A percentile compares a stretch with the other conserved stretches of the same genome.
Evolutionary conservation across 805 yeast genomes (phyloP).

Genomic region (Pichia ethanolica): DNA sequence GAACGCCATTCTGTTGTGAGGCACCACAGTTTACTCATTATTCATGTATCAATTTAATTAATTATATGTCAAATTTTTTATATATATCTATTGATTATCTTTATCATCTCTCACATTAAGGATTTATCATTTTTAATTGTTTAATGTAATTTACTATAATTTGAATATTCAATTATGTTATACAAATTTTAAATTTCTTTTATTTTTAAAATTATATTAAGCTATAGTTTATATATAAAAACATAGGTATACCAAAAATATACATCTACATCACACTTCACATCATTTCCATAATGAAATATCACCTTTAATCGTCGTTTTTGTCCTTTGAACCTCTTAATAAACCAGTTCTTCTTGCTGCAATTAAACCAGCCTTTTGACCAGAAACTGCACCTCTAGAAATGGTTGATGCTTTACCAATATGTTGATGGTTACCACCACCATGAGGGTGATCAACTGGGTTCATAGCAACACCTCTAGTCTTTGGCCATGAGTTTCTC

Average conservation of each 20-base stretch:
- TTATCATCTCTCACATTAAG: too few species aligned
- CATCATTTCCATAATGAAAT: too few species aligned
- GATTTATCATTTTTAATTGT: too few species aligned
- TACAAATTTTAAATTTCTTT: neutral
- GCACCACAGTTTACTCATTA: too few species aligned
- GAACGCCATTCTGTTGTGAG: too few species aligned
- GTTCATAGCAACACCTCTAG: conserved; percentile 99
- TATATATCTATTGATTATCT: too few species aligned
- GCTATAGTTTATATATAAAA: conserved; percentile 2
- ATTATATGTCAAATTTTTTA: too few species aligned
- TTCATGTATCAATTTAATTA: too few species aligned
- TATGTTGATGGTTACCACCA: conserved; percentile 99
- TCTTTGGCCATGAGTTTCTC: conserved; percentile 99
- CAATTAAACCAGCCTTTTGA: conserved; percentile 99
- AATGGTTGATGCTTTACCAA: conserved; percentile 99
- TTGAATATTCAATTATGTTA: too few species aligned
- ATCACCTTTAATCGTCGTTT: conserved; percentile 24
- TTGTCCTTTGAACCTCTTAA: conserved; percentile 95
- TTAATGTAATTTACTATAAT: too few species aligned
- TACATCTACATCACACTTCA: neutral
- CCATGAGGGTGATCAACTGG: conserved; percentile 99
- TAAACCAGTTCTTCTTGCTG: conserved; percentile 99
- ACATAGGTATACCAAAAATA: conserved; percentile 5
- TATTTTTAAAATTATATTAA: conserved; percentile 3
- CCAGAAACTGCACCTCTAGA: conserved; percentile 99